A percentile compares a stretch with the other conserved stretches of the same genome.
These are phyloP conservation scores for Boletales sp. DNA, from an alignment of 768 basidiomycete genomes.

Conservation along the genomic window DNA sequence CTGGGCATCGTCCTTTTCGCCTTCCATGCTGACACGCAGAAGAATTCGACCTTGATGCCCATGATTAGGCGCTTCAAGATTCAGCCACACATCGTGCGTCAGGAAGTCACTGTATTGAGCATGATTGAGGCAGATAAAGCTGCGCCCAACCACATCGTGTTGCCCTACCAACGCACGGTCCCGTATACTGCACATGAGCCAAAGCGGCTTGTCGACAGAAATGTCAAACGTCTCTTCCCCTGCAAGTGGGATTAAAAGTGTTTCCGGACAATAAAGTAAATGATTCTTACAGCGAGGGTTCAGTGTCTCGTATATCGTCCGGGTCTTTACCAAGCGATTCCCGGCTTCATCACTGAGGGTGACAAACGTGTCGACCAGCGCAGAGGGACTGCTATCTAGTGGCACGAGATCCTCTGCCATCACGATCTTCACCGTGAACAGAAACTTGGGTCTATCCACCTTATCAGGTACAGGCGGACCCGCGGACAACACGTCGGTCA, in stretches of 20 bases:
- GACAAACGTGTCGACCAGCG: constrained; percentile 87
- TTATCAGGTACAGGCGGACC: constrained; percentile 74
- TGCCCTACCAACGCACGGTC: constrained; percentile 89
- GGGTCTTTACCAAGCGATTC: constrained; percentile 86
- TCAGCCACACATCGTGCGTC: constrained; percentile 89
- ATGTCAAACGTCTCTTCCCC: constrained; percentile 98
- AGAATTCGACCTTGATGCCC: constrained; percentile 69
- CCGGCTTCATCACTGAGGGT: constrained; percentile 93
- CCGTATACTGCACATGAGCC: constrained; percentile 95
- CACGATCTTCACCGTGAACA: constrained; percentile 93
- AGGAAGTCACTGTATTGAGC: constrained; percentile 84
- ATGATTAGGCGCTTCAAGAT: constrained; percentile 60
- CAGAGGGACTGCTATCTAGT: constrained; percentile 69
- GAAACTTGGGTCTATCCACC: constrained; percentile 59
- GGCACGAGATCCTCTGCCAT: constrained; percentile 87
- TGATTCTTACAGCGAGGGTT: constrained; percentile 79
- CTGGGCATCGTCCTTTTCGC: constrained; percentile 96
- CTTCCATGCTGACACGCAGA: constrained; percentile 94
- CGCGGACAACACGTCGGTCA: constrained; percentile 58
- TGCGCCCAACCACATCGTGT: constrained; percentile 87
- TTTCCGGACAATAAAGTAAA: not conserved
- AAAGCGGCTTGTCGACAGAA: constrained; percentile 88
- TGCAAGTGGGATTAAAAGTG: constrained; percentile 29
- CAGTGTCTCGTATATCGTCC: constrained; percentile 89
- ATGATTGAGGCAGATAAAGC: constrained; percentile 91